These are phyloP conservation scores for Kockiozyma suomiensis DNA, from an alignment of 805 yeast genomes.

Conservation along the genomic window DNA sequence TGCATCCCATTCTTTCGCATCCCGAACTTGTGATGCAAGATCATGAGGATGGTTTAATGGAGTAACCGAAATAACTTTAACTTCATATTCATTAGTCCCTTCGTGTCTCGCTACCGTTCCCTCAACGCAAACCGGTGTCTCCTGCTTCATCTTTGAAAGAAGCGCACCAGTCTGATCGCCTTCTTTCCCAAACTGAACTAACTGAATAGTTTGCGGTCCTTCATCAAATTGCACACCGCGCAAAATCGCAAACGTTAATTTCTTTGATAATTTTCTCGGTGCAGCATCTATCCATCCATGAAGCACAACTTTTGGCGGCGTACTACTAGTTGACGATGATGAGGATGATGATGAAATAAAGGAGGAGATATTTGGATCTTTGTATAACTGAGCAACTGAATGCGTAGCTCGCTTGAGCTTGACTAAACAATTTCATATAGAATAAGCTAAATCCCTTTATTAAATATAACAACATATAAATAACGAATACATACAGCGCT, in stretches of 20 bases:
- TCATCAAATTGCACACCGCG: constrained; percentile 57
- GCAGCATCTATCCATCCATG: constrained; percentile 85
- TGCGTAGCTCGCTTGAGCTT: constrained; percentile 31
- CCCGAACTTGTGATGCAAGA: constrained; percentile 27
- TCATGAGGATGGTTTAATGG: constrained; percentile 18
- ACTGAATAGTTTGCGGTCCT: constrained; percentile 16
- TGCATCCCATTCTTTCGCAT: constrained; percentile 64
- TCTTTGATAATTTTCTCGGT: constrained; percentile 69
- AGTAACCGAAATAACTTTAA: constrained; percentile 11
- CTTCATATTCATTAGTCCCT: constrained; percentile 12
- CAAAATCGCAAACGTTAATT: constrained; percentile 68
- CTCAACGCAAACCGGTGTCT: constrained; percentile 29
- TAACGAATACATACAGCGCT: background rate
- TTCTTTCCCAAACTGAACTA: constrained; percentile 16
- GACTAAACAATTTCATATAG: background rate
- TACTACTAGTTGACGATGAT: too few relatives aligned
- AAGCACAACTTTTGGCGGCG: constrained; percentile 46
- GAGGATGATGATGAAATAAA: too few relatives aligned
- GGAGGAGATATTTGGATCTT: constrained; percentile 6
- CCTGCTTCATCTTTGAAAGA: constrained; percentile 22
- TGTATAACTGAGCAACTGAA: constrained; percentile 23
- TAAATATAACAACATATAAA: background rate
- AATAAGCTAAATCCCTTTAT: background rate
- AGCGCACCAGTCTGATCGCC: background rate
- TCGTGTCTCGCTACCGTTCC: constrained; percentile 19